Conservation (phyloP, 352 stramenopile species). For the Phytophthora cactorum region DNA sequence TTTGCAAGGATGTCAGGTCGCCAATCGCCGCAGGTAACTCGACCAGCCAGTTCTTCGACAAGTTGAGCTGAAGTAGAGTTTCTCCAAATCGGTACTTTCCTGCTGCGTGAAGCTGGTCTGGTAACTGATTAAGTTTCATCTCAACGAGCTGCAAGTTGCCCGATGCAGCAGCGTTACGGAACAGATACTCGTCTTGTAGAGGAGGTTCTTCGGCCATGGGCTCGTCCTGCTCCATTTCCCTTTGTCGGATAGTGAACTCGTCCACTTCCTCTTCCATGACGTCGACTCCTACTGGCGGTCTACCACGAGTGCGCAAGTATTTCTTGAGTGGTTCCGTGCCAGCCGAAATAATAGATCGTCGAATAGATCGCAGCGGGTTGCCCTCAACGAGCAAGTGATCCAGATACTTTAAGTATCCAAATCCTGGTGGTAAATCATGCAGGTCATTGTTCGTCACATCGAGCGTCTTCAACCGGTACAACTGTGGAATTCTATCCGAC, state of each 20-base stretch:
- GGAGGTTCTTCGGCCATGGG: slow-evolving; percentile 31
- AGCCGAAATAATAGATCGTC: slow-evolving; percentile 63
- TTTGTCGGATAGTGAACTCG: slow-evolving; percentile 63
- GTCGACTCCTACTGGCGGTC: slow-evolving; percentile 65
- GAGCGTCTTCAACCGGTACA: slow-evolving; percentile 81
- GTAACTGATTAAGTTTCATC: slow-evolving; percentile 61
- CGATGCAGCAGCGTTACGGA: slow-evolving; percentile 65
- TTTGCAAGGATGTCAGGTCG: slow-evolving; percentile 59
- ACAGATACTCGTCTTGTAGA: slow-evolving; percentile 64
- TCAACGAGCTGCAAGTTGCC: slow-evolving; percentile 58
- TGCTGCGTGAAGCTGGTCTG: slow-evolving; percentile 38
- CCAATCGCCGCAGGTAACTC: slow-evolving; percentile 54
- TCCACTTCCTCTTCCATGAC: slow-evolving; percentile 73
- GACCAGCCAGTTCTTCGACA: slow-evolving; percentile 76
- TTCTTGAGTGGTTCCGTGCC: slow-evolving; percentile 83
- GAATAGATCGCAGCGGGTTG: slow-evolving; percentile 80
- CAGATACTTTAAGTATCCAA: slow-evolving; percentile 82
- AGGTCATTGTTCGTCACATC: slow-evolving; percentile 89
- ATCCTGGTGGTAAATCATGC: slow-evolving; percentile 63
- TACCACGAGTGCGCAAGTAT: slow-evolving; percentile 77
- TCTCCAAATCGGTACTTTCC: slow-evolving; percentile 61
- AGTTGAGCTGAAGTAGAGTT: slow-evolving; percentile 65
- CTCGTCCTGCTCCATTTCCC: slow-evolving; percentile 48
- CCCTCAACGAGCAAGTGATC: slow-evolving; percentile 79
- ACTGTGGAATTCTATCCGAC: slow-evolving; percentile 58